Percentiles rank a stretch among this genome's conserved stretches.
Conservation (phyloP, 2,329 filamentous ascomycete species). For the Coleophoma eucalyptorum region DNA sequence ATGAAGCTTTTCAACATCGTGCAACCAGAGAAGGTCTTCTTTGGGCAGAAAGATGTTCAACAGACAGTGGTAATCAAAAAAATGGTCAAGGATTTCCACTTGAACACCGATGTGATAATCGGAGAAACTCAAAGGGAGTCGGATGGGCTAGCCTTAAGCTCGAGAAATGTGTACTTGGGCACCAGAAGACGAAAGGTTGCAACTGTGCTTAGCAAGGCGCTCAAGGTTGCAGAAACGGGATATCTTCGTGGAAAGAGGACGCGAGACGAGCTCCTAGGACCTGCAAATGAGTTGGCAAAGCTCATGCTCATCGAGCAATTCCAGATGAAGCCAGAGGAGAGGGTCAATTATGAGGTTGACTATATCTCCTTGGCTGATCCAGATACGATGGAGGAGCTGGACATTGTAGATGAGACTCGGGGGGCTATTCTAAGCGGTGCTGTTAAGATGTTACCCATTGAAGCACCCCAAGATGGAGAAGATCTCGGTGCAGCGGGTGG, state of each 20-base stretch:
- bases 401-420: conserved; percentile 60
- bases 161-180: conserved; percentile 90
- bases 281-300: conserved; percentile 59
- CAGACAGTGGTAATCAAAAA: conserved; percentile 87
- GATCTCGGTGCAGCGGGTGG: conserved; percentile 70
- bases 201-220: conserved; percentile 65
- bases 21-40: conserved; percentile 76
- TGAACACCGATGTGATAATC: conserved; percentile 72
- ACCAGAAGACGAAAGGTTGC: conserved; percentile 67
- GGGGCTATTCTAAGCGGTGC: conserved; percentile 89
- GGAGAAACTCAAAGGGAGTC: conserved; percentile 70
- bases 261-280: conserved; percentile 66
- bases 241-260: conserved; percentile 51
- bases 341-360: conserved; percentile 77
- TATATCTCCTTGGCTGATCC: conserved; percentile 91
- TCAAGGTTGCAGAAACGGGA: conserved; percentile 65
- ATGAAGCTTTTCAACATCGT: conserved; percentile 90
- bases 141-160: conserved; percentile 88
- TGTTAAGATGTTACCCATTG: conserved; percentile 81
- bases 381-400: conserved; percentile 75
- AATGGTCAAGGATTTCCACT: conserved; percentile 83
- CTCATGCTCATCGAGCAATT: conserved; percentile 57
- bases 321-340: conserved; percentile 49
- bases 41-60: conserved; percentile 97
- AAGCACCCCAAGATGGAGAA: conserved; percentile 66